A percentile compares a stretch with the other conserved stretches of the same genome.
Conservation (phyloP, 352 stramenopile genomes). For the Pythium utonaiense region DNA sequence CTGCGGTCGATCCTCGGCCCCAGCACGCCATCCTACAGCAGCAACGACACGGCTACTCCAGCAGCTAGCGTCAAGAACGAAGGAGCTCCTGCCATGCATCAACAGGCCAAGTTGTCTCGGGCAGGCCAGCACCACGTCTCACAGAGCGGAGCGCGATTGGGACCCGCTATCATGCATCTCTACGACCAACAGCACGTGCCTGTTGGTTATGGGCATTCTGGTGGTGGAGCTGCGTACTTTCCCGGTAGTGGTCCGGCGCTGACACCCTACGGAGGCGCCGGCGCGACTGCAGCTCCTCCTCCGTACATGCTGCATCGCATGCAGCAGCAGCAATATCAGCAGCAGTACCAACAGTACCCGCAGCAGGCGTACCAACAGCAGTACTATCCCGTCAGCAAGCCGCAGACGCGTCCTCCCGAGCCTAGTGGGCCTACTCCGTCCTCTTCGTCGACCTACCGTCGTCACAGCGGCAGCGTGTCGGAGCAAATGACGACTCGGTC, state of each 20-base stretch:
- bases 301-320: conserved; percentile 24
- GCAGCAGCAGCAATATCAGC: conserved; percentile 15
- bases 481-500: conserved; percentile 65
- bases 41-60: background rate
- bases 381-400: conserved; percentile 22
- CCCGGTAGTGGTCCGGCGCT: background rate
- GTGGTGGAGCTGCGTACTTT: conserved; percentile 12
- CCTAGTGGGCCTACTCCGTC: background rate
- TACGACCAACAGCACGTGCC: conserved; percentile 17
- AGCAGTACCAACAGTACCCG: conserved; percentile 20
- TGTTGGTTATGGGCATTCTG: background rate
- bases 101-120: conserved; percentile 10
- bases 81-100: background rate
- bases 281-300: background rate
- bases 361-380: conserved; percentile 26
- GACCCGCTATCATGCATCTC: conserved; percentile 1
- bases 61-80: conserved; percentile 3
- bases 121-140: background rate
- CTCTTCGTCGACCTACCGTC: conserved; percentile 25
- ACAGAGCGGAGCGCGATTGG: conserved; percentile 6
- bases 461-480: conserved; percentile 69
- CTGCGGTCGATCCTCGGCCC: conserved; percentile 64
- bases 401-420: conserved; percentile 25
- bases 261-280: background rate
- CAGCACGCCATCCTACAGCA: conserved; percentile 39